A percentile compares a stretch with the other conserved stretches of the same genome.
Conservation (phyloP, 176 grass and related monocot species). For the Aegilops speltoides region DNA sequence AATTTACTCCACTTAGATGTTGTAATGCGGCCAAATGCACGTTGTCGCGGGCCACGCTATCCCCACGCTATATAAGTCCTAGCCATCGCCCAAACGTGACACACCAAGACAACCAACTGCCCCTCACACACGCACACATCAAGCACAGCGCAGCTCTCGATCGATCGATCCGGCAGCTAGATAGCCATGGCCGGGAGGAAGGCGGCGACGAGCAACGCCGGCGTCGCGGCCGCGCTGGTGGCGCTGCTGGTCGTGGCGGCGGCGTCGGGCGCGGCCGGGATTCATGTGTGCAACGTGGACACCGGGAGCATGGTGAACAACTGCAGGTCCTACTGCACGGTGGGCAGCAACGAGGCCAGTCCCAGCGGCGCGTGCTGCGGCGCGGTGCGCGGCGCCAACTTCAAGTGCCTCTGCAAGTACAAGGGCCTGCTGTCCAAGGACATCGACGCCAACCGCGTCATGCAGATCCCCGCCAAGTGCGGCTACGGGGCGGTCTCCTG, state of each 20-base stretch:
- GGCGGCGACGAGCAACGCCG: neutral
- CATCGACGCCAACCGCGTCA: slow-evolving; percentile 25
- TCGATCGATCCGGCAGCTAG: neutral
- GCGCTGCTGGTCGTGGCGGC: slow-evolving; percentile 21
- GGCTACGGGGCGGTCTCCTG: neutral
- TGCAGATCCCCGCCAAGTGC: slow-evolving; percentile 16
- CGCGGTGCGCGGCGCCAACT: slow-evolving; percentile 20
- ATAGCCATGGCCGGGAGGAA: slow-evolving; percentile 1
- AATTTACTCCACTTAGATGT: too few species aligned
- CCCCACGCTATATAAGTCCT: slow-evolving; percentile 32
- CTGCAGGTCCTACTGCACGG: neutral
- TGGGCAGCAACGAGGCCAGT: neutral
- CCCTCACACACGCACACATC: neutral
- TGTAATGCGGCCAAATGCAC: slow-evolving; percentile 10
- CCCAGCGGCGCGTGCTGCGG: slow-evolving; percentile 32
- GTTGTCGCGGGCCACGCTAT: slow-evolving; percentile 15
- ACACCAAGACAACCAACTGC: neutral
- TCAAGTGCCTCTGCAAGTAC: slow-evolving; percentile 40
- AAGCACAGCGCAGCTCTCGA: neutral
- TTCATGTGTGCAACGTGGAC: neutral
- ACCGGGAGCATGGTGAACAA: neutral
- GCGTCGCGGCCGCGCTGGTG: neutral
- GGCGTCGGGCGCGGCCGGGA: neutral
- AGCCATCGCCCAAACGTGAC: neutral
- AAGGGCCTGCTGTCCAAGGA: neutral